Evolutionary conservation across 2,329 filamentous ascomycete genomes (phyloP), one percentile per base, ranked within the genome.

Genomic region (Talaromyces funiculosus): DNA sequence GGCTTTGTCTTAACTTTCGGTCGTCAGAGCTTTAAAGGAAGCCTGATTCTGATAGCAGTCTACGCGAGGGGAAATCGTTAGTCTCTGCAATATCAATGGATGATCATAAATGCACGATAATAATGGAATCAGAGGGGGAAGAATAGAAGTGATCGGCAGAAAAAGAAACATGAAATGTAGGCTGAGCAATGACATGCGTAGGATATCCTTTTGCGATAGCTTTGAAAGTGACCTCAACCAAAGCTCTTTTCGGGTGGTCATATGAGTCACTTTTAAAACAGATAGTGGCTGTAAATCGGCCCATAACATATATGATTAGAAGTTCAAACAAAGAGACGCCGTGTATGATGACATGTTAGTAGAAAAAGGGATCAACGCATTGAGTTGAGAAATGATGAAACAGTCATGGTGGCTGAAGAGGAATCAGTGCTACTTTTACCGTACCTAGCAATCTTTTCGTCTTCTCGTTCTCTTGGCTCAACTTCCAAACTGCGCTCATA

Each of bases 381-480:
- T 51, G 72, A 67, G 59, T 24, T 29, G 29, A 72, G 66, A 55
- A 72, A 66, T 61, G 65, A 73, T 60, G 72, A 71, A 65, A 74
- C 67, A 49, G 70, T 66, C 63, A 72, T 29, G 37, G 38, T 16
- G 40, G 45, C 60, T 61, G 68, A 67, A 63, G 66, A 66, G 65
- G 69, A 71, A 58, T 72, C 71, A 76, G 72, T 69, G 66, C 64
- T 64, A 56, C 64, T 62, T 64, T 64, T 66, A 64, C 72, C 85
- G 71, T 87, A 96, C 92, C 94, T 95, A 73, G 96, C 93, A 82
- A 99, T 97, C 83, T 97, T 97, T 80, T 99, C 94, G 73, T 99
- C 94, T 80, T 99, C 94, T 69, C 94, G 85, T 80, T 99, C 94
- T 70, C 94, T 85, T 64, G 94, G 94, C 75, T 99, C 94, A 63